phyloP scores from a whole-genome alignment of 148 eudicot species.

The Vaccinium corymbosum region DNA sequence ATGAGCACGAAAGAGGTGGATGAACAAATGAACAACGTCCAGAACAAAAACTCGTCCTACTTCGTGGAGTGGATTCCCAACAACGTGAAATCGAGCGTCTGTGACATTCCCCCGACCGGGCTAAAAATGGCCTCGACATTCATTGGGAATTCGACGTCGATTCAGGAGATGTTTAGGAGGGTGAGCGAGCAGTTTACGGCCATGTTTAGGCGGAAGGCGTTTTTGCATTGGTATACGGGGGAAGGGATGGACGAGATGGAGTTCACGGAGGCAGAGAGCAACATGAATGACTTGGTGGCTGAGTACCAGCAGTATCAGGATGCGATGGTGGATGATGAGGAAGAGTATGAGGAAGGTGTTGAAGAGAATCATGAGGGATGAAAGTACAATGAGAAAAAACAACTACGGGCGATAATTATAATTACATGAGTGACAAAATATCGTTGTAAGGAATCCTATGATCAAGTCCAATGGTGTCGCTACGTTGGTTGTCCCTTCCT shows the following conservation, averaged over 20 bases:
- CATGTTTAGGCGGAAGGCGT: background rate
- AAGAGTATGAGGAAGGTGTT: background rate
- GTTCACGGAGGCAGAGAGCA: constrained; percentile 3
- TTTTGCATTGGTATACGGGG: background rate
- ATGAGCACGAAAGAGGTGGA: constrained; percentile 6
- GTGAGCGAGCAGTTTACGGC: constrained; percentile 8
- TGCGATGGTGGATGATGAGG: background rate
- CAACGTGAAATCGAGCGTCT: background rate
- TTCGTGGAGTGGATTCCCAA: background rate
- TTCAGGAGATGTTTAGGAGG: constrained; percentile 1
- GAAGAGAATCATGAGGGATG: background rate
- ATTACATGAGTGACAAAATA: background rate
- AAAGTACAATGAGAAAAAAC: background rate
- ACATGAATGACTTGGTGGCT: constrained; percentile 3
- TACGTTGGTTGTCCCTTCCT: background rate
- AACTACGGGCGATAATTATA: background rate
- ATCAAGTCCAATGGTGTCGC: background rate
- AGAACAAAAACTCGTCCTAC: background rate
- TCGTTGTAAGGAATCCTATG: background rate
- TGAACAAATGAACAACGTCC: background rate
- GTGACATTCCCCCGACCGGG: background rate
- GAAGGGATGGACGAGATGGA: constrained; percentile 7
- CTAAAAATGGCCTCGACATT: background rate
- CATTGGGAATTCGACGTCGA: background rate
- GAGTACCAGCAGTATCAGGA: constrained; percentile 3